phyloP scores from a whole-genome alignment of 2,329 filamentous ascomycete genomes.

The Zasmidium citrigriseum region DNA sequence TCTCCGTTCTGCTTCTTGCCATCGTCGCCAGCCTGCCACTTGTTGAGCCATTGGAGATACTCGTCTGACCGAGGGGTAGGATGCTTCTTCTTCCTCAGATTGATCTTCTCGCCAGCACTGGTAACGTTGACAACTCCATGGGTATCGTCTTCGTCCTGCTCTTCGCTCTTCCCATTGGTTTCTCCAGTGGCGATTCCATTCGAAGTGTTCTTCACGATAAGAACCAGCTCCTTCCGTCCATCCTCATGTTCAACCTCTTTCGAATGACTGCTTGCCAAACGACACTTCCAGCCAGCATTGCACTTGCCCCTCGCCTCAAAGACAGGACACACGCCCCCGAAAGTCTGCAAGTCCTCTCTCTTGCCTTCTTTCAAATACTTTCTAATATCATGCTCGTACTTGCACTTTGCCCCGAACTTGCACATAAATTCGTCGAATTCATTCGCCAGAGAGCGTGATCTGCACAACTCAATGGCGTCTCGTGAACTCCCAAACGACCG shows the following conservation, averaged over 20 bases:
- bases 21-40: slow-evolving; percentile 49
- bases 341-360: slow-evolving; percentile 73
- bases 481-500: slow-evolving; percentile 78
- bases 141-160: slow-evolving; percentile 42
- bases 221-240: slow-evolving; percentile 77
- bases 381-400: slow-evolving; percentile 78
- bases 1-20: slow-evolving; percentile 25
- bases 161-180: neutral
- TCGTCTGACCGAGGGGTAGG: slow-evolving; percentile 72
- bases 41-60: slow-evolving; percentile 76
- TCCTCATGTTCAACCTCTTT: slow-evolving; percentile 75
- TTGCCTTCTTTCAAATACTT: slow-evolving; percentile 83
- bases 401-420: slow-evolving; percentile 77
- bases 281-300: slow-evolving; percentile 87
- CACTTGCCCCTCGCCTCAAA: slow-evolving; percentile 77
- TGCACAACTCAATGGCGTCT: slow-evolving; percentile 77
- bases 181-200: slow-evolving; percentile 10
- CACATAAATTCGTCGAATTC: slow-evolving; percentile 82
- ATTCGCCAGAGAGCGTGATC: slow-evolving; percentile 66
- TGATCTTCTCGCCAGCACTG: slow-evolving; percentile 67
- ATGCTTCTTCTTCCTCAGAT: slow-evolving; percentile 71
- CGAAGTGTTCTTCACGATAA: slow-evolving; percentile 56
- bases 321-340: slow-evolving; percentile 78
- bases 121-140: slow-evolving; percentile 76
- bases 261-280: slow-evolving; percentile 85